Percentiles rank a stretch among this genome's conserved stretches.
These are phyloP conservation scores for Solanum lignicaule DNA, from an alignment of 257 asterid species.

Conservation along the genomic window DNA sequence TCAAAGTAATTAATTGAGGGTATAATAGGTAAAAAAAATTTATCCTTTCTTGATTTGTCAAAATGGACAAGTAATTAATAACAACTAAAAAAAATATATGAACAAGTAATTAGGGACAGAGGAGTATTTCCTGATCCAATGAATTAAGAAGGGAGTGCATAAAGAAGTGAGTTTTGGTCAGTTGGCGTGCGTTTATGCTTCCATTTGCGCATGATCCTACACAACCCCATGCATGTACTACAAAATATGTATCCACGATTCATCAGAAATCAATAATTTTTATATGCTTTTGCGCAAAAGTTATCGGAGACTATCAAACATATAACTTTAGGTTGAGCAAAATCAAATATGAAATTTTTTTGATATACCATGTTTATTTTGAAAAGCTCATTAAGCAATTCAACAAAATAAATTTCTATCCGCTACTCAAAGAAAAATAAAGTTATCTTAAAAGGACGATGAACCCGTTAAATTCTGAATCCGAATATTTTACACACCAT, in stretches of 20 bases:
- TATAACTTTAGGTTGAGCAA: not conserved
- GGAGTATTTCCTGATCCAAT: not conserved
- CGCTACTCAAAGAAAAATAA: accelerated
- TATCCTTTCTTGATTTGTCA: no score
- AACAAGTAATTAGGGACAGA: no score
- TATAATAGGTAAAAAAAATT: no score
- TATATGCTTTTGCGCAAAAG: no score
- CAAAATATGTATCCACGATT: not conserved
- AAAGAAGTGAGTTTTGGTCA: conserved; percentile 9
- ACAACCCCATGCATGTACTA: not conserved
- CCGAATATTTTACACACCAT: accelerated
- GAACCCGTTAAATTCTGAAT: not conserved
- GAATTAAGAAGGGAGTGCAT: not conserved
- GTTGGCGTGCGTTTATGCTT: conserved; percentile 41
- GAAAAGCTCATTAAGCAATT: not conserved
- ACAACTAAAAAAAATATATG: no score
- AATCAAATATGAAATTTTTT: not conserved
- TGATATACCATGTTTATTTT: not conserved
- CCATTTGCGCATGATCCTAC: conserved; percentile 47
- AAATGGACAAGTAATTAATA: no score
- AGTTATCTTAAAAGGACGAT: no score
- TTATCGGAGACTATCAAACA: no score
- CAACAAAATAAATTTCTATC: no score
- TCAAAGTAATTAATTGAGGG: no score
- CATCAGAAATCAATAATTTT: no score